phyloP scores from a whole-genome alignment of 768 basidiomycete genomes.

The Tulasnella sp. region DNA sequence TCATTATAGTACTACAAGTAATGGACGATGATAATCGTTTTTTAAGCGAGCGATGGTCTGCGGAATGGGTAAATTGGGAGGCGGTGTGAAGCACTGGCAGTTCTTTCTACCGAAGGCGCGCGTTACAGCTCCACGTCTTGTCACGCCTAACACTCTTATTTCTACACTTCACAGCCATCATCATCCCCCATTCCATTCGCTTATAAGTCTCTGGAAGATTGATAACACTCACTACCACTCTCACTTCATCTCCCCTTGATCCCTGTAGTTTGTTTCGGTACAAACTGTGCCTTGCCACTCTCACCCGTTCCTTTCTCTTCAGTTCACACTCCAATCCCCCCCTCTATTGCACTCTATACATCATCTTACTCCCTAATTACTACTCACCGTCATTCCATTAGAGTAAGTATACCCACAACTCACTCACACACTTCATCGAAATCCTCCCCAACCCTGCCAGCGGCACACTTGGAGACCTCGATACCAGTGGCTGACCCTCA shows the following conservation, averaged over 20 bases:
- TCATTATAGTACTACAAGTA: too few relatives aligned
- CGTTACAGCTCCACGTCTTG: neutral
- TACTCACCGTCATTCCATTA: neutral
- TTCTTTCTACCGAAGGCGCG: neutral
- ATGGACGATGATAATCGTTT: too few relatives aligned
- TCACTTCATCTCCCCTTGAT: neutral
- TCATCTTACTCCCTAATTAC: neutral
- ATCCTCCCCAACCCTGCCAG: neutral
- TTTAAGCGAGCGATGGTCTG: neutral
- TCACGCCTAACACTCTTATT: neutral
- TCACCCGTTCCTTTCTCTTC: neutral
- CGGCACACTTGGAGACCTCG: neutral
- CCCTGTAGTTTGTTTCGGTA: neutral
- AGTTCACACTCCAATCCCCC: neutral
- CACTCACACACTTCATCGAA: neutral
- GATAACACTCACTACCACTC: neutral
- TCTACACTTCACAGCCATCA: neutral
- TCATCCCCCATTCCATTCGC: neutral
- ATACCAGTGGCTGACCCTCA: neutral
- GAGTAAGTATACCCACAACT: neutral
- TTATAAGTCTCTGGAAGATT: neutral
- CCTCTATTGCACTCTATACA: neutral
- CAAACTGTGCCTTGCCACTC: neutral
- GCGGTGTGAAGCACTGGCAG: neutral
- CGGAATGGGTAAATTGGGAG: neutral